Evolutionary conservation across 352 stramenopile genomes (phyloP).

Genomic region (Globisporangium rhizosaccharum): DNA sequence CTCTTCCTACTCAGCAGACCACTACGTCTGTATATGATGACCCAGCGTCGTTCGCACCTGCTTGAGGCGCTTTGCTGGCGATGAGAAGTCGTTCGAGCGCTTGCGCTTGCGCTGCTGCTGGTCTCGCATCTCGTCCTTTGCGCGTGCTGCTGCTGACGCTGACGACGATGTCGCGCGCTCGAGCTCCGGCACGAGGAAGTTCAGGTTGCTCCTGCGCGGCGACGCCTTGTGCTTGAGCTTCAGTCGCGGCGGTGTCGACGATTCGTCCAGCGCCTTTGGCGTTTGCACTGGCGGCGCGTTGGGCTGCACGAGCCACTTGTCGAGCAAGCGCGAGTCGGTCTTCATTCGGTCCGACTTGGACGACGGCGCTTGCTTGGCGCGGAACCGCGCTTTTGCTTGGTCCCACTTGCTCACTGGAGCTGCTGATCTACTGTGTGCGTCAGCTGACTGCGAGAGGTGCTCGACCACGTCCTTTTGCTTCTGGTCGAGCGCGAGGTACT

Average conservation of each 20-base stretch:
- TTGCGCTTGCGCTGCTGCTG: slow-evolving; percentile 7
- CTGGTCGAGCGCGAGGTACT: slow-evolving; percentile 26
- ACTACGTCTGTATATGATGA: too few relatives aligned
- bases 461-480: slow-evolving; percentile 15
- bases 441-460: not conserved
- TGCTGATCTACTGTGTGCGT: not conserved
- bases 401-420: slow-evolving; percentile 12
- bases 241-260: too few relatives aligned
- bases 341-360: slow-evolving; percentile 8
- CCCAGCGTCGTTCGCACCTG: not conserved
- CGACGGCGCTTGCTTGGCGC: slow-evolving; percentile 7
- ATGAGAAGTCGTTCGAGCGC: slow-evolving; percentile 9
- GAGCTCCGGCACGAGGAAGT: not conserved
- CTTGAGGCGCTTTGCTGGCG: not conserved
- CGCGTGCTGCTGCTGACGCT: not conserved
- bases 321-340: slow-evolving; percentile 8
- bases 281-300: not conserved
- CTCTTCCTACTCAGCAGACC: too few relatives aligned
- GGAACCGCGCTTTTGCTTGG: slow-evolving; percentile 15
- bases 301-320: slow-evolving; percentile 6
- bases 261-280: too few relatives aligned
- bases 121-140: not conserved
- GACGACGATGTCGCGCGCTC: too few relatives aligned
- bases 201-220: not conserved
- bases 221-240: slow-evolving; percentile 1